Percentiles rank a stretch among this genome's conserved stretches.
Conservation (phyloP, 1,139 yeast genomes). For the Hyphopichia burtonii region DNA sequence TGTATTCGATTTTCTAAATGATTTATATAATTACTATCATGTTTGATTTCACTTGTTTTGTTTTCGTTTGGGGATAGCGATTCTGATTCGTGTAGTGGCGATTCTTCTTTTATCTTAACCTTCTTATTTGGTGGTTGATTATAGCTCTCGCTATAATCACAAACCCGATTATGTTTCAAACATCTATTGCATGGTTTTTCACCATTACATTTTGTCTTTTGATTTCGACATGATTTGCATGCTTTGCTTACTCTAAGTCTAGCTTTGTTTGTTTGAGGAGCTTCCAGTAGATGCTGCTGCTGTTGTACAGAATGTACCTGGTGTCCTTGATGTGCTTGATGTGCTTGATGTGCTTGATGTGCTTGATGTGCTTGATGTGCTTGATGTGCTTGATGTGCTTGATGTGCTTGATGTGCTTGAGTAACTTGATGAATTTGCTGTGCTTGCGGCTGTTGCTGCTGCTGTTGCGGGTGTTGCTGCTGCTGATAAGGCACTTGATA, state of each 20-base stretch:
- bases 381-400: too few relatives aligned
- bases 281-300: neutral
- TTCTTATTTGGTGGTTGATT: neutral
- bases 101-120: neutral
- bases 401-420: too few relatives aligned
- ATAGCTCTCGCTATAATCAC: constrained; percentile 20
- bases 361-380: too few relatives aligned
- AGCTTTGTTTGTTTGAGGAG: constrained; percentile 5
- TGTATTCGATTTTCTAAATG: constrained; percentile 43
- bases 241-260: constrained; percentile 55
- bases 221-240: constrained; percentile 59
- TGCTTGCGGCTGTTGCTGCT: neutral
- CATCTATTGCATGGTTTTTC: constrained; percentile 55
- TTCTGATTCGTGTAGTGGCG: neutral
- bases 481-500: neutral
- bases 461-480: neutral
- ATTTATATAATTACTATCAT: constrained; percentile 10
- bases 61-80: neutral
- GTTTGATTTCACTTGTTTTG: constrained; percentile 4
- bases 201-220: constrained; percentile 65
- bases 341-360: too few relatives aligned
- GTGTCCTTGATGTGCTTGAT: too few relatives aligned
- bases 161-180: constrained; percentile 39
- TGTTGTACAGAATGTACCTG: too few relatives aligned
- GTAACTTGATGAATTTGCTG: too few relatives aligned